These are phyloP conservation scores for Cladobotryum protrusum DNA, from an alignment of 2,329 filamentous ascomycete species.

Conservation along the genomic window DNA sequence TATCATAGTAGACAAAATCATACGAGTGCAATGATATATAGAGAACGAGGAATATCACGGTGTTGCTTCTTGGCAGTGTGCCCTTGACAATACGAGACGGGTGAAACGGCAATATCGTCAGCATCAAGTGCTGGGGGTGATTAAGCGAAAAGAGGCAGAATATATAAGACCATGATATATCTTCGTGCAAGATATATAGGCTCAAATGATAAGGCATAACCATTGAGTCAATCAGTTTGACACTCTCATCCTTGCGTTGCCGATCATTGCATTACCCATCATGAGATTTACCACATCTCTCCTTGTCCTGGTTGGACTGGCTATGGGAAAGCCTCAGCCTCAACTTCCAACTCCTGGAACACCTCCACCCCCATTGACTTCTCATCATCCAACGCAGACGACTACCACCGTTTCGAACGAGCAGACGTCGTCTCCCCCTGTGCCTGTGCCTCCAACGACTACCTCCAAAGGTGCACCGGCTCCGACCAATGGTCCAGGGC, in stretches of 20 bases:
- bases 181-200: not conserved
- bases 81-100: not conserved
- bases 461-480: conserved; percentile 4
- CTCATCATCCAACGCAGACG: conserved; percentile 8
- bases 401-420: not conserved
- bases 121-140: too few species aligned
- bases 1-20: not conserved
- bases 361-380: conserved; percentile 20
- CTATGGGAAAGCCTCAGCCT: conserved; percentile 20
- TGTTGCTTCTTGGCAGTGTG: not conserved
- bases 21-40: not conserved
- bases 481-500: conserved; percentile 15
- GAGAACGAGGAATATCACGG: not conserved
- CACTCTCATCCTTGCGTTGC: too few species aligned
- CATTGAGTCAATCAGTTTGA: not conserved
- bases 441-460: conserved; percentile 8
- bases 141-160: too few species aligned
- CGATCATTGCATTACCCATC: not conserved
- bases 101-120: not conserved
- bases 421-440: conserved; percentile 16
- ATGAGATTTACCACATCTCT: conserved; percentile 24
- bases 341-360: conserved; percentile 15
- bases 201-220: not conserved
- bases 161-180: not conserved
- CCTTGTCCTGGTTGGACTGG: conserved; percentile 18